phyloP scores from a whole-genome alignment of 1,284 basidiomycete species.

The Ceratobasidium sp. region DNA sequence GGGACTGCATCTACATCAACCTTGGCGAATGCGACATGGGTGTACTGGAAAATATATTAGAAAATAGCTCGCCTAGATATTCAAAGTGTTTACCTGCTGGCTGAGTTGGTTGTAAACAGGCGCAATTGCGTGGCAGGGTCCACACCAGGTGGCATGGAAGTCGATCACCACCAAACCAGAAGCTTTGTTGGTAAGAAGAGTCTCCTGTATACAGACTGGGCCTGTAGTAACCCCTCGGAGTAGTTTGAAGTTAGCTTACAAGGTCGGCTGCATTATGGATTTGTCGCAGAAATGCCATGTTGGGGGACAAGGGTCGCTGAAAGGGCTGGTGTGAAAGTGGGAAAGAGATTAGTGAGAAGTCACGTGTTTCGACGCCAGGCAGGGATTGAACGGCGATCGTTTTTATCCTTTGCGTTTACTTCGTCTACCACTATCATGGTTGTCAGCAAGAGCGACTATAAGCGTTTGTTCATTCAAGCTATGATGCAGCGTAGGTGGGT shows the following conservation, averaged over 20 bases:
- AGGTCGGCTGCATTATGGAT: conserved; percentile 27
- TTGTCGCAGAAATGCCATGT: conserved; percentile 33
- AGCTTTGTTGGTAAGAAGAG: conserved; percentile 39
- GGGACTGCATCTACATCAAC: conserved; percentile 56
- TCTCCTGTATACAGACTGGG: conserved; percentile 13
- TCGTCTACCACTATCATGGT: conserved; percentile 24
- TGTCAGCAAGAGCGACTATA: conserved; percentile 45
- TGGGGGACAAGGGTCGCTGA: background rate
- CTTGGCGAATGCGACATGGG: conserved; percentile 55
- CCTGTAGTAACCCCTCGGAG: no score
- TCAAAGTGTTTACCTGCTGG: conserved; percentile 46
- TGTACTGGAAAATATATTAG: conserved; percentile 44
- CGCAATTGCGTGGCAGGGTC: conserved; percentile 53
- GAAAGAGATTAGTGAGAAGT: background rate
- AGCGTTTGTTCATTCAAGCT: conserved; percentile 37
- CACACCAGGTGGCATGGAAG: conserved; percentile 56
- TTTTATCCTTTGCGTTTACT: conserved; percentile 35
- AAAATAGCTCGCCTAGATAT: no score
- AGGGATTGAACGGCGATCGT: background rate
- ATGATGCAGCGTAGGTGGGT: conserved; percentile 43
- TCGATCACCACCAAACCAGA: conserved; percentile 54
- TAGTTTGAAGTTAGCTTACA: background rate
- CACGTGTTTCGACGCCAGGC: conserved; percentile 20
- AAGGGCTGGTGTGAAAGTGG: background rate
- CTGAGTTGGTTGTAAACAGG: conserved; percentile 51